phyloP scores from a whole-genome alignment of 441 rosid species.

The Croton laevigatus region DNA sequence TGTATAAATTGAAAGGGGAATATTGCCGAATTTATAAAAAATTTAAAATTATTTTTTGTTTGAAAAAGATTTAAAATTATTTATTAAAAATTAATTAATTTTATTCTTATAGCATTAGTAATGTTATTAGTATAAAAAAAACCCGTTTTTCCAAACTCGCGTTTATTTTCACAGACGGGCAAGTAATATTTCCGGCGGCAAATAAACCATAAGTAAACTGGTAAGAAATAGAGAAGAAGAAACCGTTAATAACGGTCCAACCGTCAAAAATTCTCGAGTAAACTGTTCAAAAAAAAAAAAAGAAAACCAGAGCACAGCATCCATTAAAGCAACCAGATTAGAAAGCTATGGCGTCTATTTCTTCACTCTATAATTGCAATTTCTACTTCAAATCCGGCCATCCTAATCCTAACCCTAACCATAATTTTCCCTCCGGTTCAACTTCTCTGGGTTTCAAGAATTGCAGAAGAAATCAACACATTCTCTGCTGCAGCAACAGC shows the following conservation, averaged over 20 bases:
- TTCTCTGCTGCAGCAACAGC: slow-evolving; percentile 25
- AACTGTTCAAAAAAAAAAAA: too few species aligned
- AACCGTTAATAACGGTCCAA: neutral
- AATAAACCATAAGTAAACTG: neutral
- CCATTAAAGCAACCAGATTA: slow-evolving; percentile 17
- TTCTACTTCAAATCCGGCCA: slow-evolving; percentile 20
- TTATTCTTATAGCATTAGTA: too few species aligned
- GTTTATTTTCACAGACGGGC: too few species aligned
- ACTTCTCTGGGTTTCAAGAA: slow-evolving; percentile 23
- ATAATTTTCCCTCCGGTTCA: slow-evolving; percentile 10
- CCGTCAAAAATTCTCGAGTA: neutral
- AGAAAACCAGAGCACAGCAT: neutral
- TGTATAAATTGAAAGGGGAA: too few species aligned
- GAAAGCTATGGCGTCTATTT: slow-evolving; percentile 50
- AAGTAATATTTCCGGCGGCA: too few species aligned
- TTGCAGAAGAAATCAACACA: slow-evolving; percentile 24
- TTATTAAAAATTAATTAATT: too few species aligned
- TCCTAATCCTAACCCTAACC: neutral
- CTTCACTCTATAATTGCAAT: slow-evolving; percentile 29
- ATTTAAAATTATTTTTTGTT: too few species aligned
- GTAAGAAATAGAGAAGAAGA: neutral
- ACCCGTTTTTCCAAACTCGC: too few species aligned
- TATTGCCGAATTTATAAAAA: too few species aligned
- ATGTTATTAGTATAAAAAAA: too few species aligned
- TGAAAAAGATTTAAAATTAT: too few species aligned